phyloP scores from a whole-genome alignment of 2,329 filamentous ascomycete species.

The Aureobasidium sp. region DNA sequence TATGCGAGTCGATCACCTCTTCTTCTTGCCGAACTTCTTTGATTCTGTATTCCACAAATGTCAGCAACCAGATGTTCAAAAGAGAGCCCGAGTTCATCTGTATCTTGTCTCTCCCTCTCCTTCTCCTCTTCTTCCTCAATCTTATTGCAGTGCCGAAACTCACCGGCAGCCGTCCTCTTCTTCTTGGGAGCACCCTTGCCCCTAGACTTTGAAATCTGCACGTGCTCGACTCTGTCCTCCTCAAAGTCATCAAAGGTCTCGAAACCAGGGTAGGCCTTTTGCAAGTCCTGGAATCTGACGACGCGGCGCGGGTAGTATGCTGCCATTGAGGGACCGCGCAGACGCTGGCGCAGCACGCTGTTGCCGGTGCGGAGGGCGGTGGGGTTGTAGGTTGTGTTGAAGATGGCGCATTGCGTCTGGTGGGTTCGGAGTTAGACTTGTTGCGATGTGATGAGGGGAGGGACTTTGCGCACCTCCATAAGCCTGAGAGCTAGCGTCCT shows the following conservation, averaged over 20 bases:
- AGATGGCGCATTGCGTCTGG: slow-evolving; percentile 85
- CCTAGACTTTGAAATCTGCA: slow-evolving; percentile 57
- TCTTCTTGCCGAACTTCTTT: slow-evolving; percentile 18
- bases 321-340: slow-evolving; percentile 74
- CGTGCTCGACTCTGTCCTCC: slow-evolving; percentile 69
- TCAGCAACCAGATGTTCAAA: neutral
- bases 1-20: slow-evolving; percentile 5
- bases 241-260: slow-evolving; percentile 68
- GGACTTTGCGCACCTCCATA: slow-evolving; percentile 60
- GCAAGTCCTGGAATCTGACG: slow-evolving; percentile 65
- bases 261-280: slow-evolving; percentile 61
- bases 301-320: slow-evolving; percentile 81
- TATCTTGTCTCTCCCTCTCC: neutral
- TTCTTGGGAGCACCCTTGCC: slow-evolving; percentile 89
- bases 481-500: slow-evolving; percentile 56
- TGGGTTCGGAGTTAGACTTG: neutral
- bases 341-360: slow-evolving; percentile 81
- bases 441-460: neutral
- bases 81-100: no score
- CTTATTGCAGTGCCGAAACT: neutral
- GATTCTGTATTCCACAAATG: neutral
- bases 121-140: neutral
- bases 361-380: slow-evolving; percentile 75
- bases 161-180: slow-evolving; percentile 57
- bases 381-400: slow-evolving; percentile 87